Evolutionary conservation across 2,329 filamentous ascomycete genomes (phyloP), one percentile per base, ranked within the genome.

Genomic region (Botryotinia globosa): DNA sequence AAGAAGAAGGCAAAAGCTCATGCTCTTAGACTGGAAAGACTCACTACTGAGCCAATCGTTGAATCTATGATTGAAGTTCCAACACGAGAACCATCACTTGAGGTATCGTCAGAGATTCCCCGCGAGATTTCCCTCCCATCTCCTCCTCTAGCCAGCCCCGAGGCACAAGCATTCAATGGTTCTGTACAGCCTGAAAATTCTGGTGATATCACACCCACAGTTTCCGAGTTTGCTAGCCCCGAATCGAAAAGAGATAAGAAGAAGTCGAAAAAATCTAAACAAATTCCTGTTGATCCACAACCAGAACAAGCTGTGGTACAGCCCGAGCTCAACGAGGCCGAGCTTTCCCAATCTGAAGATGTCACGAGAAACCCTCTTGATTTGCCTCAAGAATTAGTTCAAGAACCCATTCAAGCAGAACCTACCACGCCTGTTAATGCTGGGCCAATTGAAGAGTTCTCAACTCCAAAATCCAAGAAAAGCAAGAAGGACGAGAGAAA

Each of bases 401-500:
- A 61, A 72, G 74, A 74, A 63, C 25, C 7, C 22, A 37, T 39
- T 22, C 69, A 72, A 44, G 69, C 71, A 39, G 25, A 54, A 54
- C 48, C 48, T n/a, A 37, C 59, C 39, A 22, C 69, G n/a, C 54
- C 69, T n/a, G 69, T 66, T 44, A 44, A 54, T 63, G 39, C 45
- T n/a, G 32, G 59, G 54, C 29, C 44, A 20, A 34, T 45, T 64
- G 69, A 72, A 25, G 72, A 73, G 54, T 44, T 44, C 8, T n/a
- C n/a, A 20, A 18, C 34, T 8, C 39, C 73, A 20, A 72, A 71
- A 62, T 75, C 74, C n/a, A 76, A 77, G 51, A 77, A 76, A 61
- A 59, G 73, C n/a, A 77, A 76, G 69, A 76, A 78, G 62, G 75
- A 74, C 22, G 74, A 74, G 70, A 73, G 74, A 63, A 72, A 76